Evolutionary conservation across 257 asterid species (phyloP).

Genomic region (Eucommia ulmoides): DNA sequence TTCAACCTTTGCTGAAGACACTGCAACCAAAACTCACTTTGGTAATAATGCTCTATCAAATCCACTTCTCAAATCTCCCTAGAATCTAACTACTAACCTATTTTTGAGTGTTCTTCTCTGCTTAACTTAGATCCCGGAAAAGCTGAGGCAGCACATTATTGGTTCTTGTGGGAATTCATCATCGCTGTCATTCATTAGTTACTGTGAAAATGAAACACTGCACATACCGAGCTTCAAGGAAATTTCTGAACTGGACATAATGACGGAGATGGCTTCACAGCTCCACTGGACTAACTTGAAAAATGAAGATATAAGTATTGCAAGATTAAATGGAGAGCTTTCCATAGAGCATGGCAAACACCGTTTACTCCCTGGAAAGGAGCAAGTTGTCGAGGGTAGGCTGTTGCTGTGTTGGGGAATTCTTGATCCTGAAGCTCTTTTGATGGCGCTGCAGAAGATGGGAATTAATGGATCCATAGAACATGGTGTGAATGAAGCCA

Average conservation of each 20-base stretch:
- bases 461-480: slow-evolving; percentile 28
- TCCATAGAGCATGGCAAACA: slow-evolving; percentile 39
- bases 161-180: slow-evolving; percentile 16
- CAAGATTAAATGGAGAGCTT: slow-evolving; percentile 57
- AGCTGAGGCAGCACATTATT: slow-evolving; percentile 24
- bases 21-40: slow-evolving; percentile 61
- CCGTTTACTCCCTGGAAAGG: slow-evolving; percentile 21
- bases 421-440: slow-evolving; percentile 20
- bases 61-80: too few relatives aligned
- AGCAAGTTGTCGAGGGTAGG: slow-evolving; percentile 26
- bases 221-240: slow-evolving; percentile 31
- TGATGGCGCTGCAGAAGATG: slow-evolving; percentile 26
- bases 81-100: too few relatives aligned
- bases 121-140: slow-evolving; percentile 48
- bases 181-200: slow-evolving; percentile 30
- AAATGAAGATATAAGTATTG: slow-evolving; percentile 18
- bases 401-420: slow-evolving; percentile 36
- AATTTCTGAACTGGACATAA: slow-evolving; percentile 36
- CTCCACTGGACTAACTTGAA: slow-evolving; percentile 30
- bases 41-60: too few relatives aligned
- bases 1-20: slow-evolving; percentile 35
- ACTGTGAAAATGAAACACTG: slow-evolving; percentile 31
- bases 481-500: slow-evolving; percentile 14
- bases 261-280: slow-evolving; percentile 25
- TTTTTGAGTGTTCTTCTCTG: slow-evolving; percentile 7